Evolutionary conservation across 2,329 filamentous ascomycete genomes (phyloP).

Genomic region (Trichoderma gracile): DNA sequence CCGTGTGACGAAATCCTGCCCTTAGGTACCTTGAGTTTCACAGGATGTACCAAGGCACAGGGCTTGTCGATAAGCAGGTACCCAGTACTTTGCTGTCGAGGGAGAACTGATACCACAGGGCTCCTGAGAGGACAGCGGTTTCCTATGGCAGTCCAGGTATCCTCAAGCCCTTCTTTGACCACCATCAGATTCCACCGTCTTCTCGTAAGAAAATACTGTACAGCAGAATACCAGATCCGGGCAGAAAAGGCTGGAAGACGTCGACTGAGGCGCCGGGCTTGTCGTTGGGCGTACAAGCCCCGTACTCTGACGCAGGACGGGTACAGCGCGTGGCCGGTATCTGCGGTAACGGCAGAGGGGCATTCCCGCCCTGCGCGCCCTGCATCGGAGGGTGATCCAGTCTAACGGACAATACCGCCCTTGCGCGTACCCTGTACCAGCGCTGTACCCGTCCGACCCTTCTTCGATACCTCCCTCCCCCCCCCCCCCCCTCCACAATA

Average conservation of each 20-base stretch:
- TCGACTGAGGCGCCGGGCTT: too few relatives aligned
- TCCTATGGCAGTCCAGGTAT: too few relatives aligned
- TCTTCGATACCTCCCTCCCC: not conserved
- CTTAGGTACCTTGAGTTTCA: too few relatives aligned
- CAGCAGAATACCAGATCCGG: not conserved
- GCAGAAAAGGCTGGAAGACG: too few relatives aligned
- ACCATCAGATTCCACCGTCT: slow-evolving; percentile 5
- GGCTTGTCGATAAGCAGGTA: too few relatives aligned
- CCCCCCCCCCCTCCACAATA: slow-evolving; percentile 8
- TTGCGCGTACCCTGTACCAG: slow-evolving; percentile 7
- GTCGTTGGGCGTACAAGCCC: not conserved
- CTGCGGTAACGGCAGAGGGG: not conserved
- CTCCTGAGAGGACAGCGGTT: too few relatives aligned
- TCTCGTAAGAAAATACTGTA: not conserved
- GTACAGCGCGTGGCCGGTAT: not conserved
- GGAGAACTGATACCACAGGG: too few relatives aligned
- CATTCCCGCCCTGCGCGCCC: not conserved
- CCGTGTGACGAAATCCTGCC: too few relatives aligned
- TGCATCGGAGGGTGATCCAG: not conserved
- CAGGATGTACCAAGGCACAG: too few relatives aligned
- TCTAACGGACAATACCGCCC: not conserved
- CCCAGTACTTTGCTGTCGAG: too few relatives aligned
- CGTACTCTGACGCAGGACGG: not conserved
- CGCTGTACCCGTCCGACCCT: too few relatives aligned
- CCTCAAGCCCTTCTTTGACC: not conserved